Evolutionary conservation across 2,329 filamentous ascomycete species (phyloP), one percentile per base, ranked within the genome.

Genomic region (Diaporthe eres): DNA sequence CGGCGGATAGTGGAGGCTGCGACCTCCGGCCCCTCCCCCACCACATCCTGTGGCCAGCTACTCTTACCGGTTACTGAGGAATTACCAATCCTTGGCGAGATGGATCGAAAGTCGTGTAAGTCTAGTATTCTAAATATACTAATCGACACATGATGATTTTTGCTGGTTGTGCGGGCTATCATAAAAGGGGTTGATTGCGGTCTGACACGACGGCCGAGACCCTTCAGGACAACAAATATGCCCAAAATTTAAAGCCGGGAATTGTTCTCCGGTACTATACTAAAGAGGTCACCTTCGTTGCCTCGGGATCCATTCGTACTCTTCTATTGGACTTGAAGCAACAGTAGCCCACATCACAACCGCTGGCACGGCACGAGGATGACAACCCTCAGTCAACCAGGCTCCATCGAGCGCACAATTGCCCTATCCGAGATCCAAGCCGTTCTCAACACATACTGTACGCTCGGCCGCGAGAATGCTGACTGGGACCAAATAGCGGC

Each of bases 361-460:
- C 22, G 9, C 12, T 19, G 13, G 13, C 25, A 34, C 17, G 7
- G 34, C 17, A 2, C 15, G 3, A 58, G 55, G 28, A 58, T 58
- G 55, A 58, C 55, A 58, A 3, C 55, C 55, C 55, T 58, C 28
- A 58, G 8, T 22, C 28, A 58, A 34, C 28, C 55, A 6, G 55
- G 55, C 55, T 58, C 57, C 57, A 37, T 60, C 13, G 31, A 60
- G 31, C 57, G 31, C 19, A 60, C 57, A 2, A 22, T 39, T 6
- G 57, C 31, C 6, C 31, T 60, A 17, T 60, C 57, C 31, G 57
- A 60, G 31, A 60, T 39, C 57, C 31, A 60, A 60, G 57, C 19
- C 57, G 19, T n/a, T 22, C 57, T 60, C 31, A 60, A 60, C 31
- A 60, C 57, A 4, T 37, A 60, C 57, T 60, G 57, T 10, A 60